Percentiles rank a stretch among this genome's conserved stretches.
phyloP scores from a whole-genome alignment of 2,329 filamentous ascomycete species.

The Verticillium isaacii region DNA sequence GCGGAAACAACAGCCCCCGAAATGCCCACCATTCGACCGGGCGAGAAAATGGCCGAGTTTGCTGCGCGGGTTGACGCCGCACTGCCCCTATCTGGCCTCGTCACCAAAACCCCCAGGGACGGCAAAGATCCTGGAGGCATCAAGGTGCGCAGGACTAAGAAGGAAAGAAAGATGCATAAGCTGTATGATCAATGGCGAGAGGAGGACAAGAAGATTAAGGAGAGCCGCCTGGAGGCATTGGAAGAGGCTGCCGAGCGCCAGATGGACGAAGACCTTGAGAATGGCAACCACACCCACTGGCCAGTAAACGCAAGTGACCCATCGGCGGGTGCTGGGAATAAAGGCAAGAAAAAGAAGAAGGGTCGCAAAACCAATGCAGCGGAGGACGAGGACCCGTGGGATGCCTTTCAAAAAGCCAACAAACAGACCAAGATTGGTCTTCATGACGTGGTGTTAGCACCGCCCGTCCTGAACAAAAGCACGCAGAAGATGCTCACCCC shows the following conservation, averaged over 20 bases:
- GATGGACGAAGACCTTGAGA: slow-evolving; percentile 51
- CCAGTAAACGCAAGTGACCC: slow-evolving; percentile 22
- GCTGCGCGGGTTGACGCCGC: slow-evolving; percentile 77
- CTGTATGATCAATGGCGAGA: slow-evolving; percentile 74
- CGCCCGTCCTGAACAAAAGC: slow-evolving; percentile 40
- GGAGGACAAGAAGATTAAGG: slow-evolving; percentile 58
- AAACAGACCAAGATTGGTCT: slow-evolving; percentile 48
- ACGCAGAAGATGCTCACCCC: neutral
- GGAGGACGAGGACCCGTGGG: slow-evolving; percentile 70
- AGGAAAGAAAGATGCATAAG: slow-evolving; percentile 78
- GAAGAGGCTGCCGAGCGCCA: slow-evolving; percentile 61
- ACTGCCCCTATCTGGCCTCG: slow-evolving; percentile 69
- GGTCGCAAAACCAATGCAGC: slow-evolving; percentile 31
- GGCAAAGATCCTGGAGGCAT: slow-evolving; percentile 61
- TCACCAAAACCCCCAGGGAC: slow-evolving; percentile 54
- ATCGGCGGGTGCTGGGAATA: slow-evolving; percentile 39
- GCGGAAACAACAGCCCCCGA: slow-evolving; percentile 20
- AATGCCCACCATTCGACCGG: slow-evolving; percentile 69
- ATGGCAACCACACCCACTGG: slow-evolving; percentile 31
- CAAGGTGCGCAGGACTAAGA: slow-evolving; percentile 70
- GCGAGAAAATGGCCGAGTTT: slow-evolving; percentile 80
- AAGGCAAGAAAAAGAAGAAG: slow-evolving; percentile 36
- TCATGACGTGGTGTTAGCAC: slow-evolving; percentile 65
- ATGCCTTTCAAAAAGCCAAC: slow-evolving; percentile 62
- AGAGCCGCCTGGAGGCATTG: slow-evolving; percentile 60